Percentiles rank a stretch among this genome's conserved stretches.
Evolutionary conservation across 352 stramenopile species (phyloP).

Genomic region (Pythium diclinum): DNA sequence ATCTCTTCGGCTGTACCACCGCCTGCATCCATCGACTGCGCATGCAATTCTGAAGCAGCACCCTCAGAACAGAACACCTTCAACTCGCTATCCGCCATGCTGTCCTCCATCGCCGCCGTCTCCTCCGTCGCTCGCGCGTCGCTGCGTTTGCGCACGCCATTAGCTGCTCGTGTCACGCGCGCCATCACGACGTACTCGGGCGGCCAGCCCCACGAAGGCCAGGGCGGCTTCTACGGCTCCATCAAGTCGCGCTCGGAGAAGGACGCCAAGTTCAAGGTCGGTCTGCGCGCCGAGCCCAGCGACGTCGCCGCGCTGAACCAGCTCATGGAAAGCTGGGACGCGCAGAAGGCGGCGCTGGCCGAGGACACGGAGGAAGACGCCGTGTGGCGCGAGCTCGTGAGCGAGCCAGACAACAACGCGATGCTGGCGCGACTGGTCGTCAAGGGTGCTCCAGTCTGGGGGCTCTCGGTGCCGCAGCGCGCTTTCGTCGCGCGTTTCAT

Average conservation of each 20-base stretch:
- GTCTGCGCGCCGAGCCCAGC: slow-evolving; percentile 57
- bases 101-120: slow-evolving; percentile 7
- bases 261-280: slow-evolving; percentile 56
- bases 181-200: slow-evolving; percentile 83
- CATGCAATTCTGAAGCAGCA: slow-evolving; percentile 15
- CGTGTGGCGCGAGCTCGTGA: slow-evolving; percentile 41
- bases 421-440: slow-evolving; percentile 67
- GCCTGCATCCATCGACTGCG: background rate
- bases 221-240: slow-evolving; percentile 90
- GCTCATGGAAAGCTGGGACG: slow-evolving; percentile 60
- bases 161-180: slow-evolving; percentile 2
- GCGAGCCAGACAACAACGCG: slow-evolving; percentile 34
- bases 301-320: slow-evolving; percentile 55
- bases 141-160: background rate
- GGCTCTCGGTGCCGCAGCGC: slow-evolving; percentile 65
- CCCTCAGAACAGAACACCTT: background rate
- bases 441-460: slow-evolving; percentile 71
- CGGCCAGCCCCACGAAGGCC: slow-evolving; percentile 84
- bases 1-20: background rate
- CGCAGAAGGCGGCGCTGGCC: slow-evolving; percentile 34
- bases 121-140: slow-evolving; percentile 11
- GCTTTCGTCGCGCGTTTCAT: slow-evolving; percentile 66
- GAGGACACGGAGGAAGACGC: slow-evolving; percentile 13
- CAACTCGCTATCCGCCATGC: slow-evolving; percentile 6
- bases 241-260: slow-evolving; percentile 75